Evolutionary conservation across 495 filamentous ascomycete species (phyloP).

Genomic region (Hyaloscypha bicolor): DNA sequence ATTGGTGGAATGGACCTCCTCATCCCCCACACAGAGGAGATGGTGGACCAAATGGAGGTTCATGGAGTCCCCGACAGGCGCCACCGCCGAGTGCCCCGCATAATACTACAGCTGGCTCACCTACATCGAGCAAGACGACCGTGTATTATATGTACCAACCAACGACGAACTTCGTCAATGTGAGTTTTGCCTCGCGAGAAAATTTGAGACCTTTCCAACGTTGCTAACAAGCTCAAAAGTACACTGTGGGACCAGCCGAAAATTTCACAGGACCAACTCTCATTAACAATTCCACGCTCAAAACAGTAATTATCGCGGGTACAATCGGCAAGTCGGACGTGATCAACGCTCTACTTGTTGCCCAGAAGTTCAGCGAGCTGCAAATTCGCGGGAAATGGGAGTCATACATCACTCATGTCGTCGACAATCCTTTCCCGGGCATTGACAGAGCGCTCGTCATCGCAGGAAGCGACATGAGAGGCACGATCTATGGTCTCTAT

Average conservation of each 20-base stretch:
- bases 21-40: neutral
- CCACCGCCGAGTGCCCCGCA: conserved; percentile 13
- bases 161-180: conserved; percentile 48
- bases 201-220: neutral
- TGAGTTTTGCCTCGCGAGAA: conserved; percentile 32
- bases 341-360: conserved; percentile 56
- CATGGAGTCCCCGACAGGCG: neutral
- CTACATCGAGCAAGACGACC: conserved; percentile 29
- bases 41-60: neutral
- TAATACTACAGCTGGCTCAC: conserved; percentile 4
- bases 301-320: conserved; percentile 67
- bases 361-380: conserved; percentile 57
- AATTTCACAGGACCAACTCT: conserved; percentile 49
- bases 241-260: conserved; percentile 42
- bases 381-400: conserved; percentile 68
- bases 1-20: conserved; percentile 4
- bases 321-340: conserved; percentile 65
- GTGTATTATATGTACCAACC: conserved; percentile 46
- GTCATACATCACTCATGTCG: conserved; percentile 61
- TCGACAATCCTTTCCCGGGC: conserved; percentile 60
- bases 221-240: conserved; percentile 34
- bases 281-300: conserved; percentile 40
- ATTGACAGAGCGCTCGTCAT: conserved; percentile 66
- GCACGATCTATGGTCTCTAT: conserved; percentile 74
- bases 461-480: conserved; percentile 67